Percentiles rank a stretch among this genome's conserved stretches.
Conservation (phyloP, 2,329 filamentous ascomycete species). For the Septoria linicola region DNA sequence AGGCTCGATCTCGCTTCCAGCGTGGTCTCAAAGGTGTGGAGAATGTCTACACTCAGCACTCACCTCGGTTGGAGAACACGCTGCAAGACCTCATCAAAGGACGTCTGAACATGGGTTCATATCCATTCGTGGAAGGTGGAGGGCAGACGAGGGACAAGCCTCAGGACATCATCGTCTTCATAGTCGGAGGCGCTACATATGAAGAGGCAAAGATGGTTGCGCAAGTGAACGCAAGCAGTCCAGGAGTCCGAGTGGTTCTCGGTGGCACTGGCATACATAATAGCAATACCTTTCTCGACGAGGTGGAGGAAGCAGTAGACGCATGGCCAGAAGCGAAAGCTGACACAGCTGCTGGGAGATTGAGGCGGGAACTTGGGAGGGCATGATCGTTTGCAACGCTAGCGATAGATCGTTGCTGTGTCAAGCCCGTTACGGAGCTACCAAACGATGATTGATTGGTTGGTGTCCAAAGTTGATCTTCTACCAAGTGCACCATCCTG, state of each 20-base stretch:
- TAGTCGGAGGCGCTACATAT: conserved; percentile 89
- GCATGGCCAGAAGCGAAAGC: conserved; percentile 74
- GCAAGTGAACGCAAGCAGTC: conserved; percentile 87
- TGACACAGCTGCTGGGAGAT: conserved; percentile 60
- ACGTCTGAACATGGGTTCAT: conserved; percentile 77
- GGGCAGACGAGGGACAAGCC: conserved; percentile 89
- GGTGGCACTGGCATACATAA: conserved; percentile 89
- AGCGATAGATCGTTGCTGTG: background rate
- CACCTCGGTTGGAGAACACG: conserved; percentile 79
- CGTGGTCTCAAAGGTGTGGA: conserved; percentile 89
- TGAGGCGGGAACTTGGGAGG: conserved; percentile 61
- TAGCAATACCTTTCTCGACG: conserved; percentile 80
- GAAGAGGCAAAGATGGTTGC: conserved; percentile 96
- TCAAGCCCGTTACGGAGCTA: background rate
- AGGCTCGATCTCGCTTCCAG: conserved; percentile 83
- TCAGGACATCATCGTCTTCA: conserved; percentile 93
- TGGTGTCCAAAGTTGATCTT: too few relatives aligned
- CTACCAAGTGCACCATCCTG: too few relatives aligned
- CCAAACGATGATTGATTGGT: background rate
- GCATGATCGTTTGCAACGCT: conserved; percentile 10
- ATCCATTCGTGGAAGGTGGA: conserved; percentile 88
- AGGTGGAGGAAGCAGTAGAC: conserved; percentile 83
- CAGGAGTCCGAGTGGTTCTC: conserved; percentile 83
- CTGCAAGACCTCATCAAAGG: conserved; percentile 94
- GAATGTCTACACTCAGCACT: conserved; percentile 98